Evolutionary conservation across 805 yeast genomes (phyloP).

Genomic region (Cyberlindnera mississippiensis): DNA sequence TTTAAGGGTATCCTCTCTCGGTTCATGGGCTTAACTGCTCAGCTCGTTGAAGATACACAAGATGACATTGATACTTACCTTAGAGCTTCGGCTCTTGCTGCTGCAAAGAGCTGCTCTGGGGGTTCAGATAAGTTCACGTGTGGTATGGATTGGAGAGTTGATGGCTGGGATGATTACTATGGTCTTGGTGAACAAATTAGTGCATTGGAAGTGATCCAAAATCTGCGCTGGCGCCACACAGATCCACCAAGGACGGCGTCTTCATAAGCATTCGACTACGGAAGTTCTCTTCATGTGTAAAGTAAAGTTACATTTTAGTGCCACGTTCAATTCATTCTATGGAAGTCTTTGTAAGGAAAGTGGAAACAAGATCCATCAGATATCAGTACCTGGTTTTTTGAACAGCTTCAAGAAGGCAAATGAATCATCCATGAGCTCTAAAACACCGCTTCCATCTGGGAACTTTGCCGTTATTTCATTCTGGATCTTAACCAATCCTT

Average conservation of each 20-base stretch:
- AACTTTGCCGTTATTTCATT: conserved; percentile 68
- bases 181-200: conserved; percentile 92
- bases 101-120: conserved; percentile 81
- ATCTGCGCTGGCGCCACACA: conserved; percentile 31
- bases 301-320: neutral
- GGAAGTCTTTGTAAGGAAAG: neutral
- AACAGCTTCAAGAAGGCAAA: conserved; percentile 40
- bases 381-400: conserved; percentile 11
- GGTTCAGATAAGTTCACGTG: conserved; percentile 88
- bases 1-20: conserved; percentile 83
- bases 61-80: conserved; percentile 32
- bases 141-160: conserved; percentile 72
- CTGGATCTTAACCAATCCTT: conserved; percentile 74
- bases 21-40: conserved; percentile 69
- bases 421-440: conserved; percentile 49
- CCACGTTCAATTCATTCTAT: neutral
- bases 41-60: conserved; percentile 55
- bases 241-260: conserved; percentile 55
- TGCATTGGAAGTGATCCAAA: conserved; percentile 65
- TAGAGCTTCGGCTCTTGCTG: conserved; percentile 57
- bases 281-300: too few relatives aligned
- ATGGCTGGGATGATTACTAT: conserved; percentile 66
- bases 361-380: neutral
- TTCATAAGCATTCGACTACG: neutral
- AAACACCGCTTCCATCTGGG: conserved; percentile 52